Evolutionary conservation across 2,329 filamentous ascomycete species (phyloP).

Genomic region (Incumbomyces lentus): DNA sequence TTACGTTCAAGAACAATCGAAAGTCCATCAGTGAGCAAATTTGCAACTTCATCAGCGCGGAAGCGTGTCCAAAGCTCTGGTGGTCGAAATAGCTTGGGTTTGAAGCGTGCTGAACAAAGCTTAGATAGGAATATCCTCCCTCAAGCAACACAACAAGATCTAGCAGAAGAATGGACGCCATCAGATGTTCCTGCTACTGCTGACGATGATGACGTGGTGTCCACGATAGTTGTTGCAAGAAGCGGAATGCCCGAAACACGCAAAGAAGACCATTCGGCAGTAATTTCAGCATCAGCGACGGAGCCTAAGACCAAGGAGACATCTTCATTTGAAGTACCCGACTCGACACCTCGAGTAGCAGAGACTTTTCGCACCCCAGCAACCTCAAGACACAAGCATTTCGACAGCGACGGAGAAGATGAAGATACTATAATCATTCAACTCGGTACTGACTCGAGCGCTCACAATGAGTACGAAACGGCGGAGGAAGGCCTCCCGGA

Average conservation of each 20-base stretch:
- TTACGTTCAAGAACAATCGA: slow-evolving; percentile 3
- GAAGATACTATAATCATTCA: slow-evolving; percentile 7
- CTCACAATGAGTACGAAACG: slow-evolving; percentile 1
- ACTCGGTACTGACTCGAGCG: slow-evolving; percentile 3
- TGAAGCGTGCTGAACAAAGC: neutral
- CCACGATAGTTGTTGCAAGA: no score
- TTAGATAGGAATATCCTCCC: no score
- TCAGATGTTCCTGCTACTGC: no score
- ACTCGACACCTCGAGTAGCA: neutral
- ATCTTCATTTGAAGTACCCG: neutral
- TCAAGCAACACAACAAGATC: no score
- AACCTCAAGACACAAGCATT: slow-evolving; percentile 10
- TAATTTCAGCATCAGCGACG: no score
- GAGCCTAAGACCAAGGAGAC: neutral
- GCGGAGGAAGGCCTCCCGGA: slow-evolving; percentile 4
- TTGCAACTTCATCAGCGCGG: neutral
- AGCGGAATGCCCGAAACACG: no score
- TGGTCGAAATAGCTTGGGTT: neutral
- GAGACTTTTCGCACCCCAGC: slow-evolving; percentile 1
- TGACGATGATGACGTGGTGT: no score
- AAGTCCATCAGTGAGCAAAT: neutral
- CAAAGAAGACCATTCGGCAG: no score
- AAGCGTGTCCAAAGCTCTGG: neutral
- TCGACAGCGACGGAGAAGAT: slow-evolving; percentile 9
- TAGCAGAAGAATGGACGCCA: no score